Evolutionary conservation across 2,329 filamentous ascomycete species (phyloP), one percentile per base, ranked within the genome.

Genomic region (Aspergillus clavatus): DNA sequence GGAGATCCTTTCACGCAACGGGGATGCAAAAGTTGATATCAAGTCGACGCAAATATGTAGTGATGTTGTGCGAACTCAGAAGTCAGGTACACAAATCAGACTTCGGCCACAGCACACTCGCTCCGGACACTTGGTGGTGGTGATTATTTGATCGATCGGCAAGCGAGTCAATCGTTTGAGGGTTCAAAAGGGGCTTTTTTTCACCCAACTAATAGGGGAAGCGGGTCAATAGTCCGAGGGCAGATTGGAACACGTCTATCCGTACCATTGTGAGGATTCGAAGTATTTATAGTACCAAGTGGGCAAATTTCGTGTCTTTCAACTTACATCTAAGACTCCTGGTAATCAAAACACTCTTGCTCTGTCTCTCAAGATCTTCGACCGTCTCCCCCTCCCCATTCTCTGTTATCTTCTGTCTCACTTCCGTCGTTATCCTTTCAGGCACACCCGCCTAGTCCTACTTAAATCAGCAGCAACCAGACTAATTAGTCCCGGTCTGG

Each of bases 151-250:
- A n/a, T n/a, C n/a, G 53, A 57, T 57, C 52, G 47, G 46, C 53
- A 43, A 44, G 35, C 29, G 37, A 50, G 46, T 24, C n/a, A 46
- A 52, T 47, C 45, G 46, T 48, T 46, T 43, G 43, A 46, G n/a
- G 39, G 42, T 53, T 51, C 40, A 42, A 55, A 55, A 55, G 53
- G 55, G 55, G 55, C 42, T 47, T 50, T 52, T 54, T 50, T 55
- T 44, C n/a, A n/a, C n/a, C 18, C 44, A 47, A 53, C 52, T 53
- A 57, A 57, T 56, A 51, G 55, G 55, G 48, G 53, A 55, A 55
- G 53, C 55, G 55, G 55, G 55, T 57, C 55, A 37, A 55, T 52
- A 47, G 49, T 44, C 40, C 31, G 26, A 28, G 31, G 31, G 43
- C 41, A 24, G 23, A 24, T 24, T 8, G 5, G 33, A 51, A 46